Evolutionary conservation across 805 yeast species (phyloP), one percentile per base, ranked within the genome.

Genomic region (Candida montana): DNA sequence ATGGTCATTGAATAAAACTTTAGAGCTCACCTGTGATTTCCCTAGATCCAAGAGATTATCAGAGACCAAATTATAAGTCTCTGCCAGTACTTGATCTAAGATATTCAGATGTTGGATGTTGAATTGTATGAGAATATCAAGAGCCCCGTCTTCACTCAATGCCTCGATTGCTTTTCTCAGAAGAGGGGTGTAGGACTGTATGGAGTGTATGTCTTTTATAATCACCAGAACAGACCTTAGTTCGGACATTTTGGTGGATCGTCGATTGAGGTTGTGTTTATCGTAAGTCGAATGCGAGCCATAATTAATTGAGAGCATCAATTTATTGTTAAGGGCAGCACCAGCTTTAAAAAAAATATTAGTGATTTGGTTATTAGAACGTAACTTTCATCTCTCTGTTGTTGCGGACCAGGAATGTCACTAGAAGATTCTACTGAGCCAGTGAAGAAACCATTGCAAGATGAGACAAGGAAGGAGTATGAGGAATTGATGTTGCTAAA

Each of bases 401-500:
- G n/a, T n/a, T n/a, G n/a, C n/a, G n/a, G n/a, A n/a, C n/a, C n/a
- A n/a, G n/a, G n/a, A n/a, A n/a, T n/a, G n/a, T n/a, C n/a, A 11
- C 29, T 26, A 13, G 13, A 26, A 13, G 29, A 21, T 7, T 21
- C 24, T 7, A 21, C 9, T 6, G 24, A 9, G 6, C 24, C 24
- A 6, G 9, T 21, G 24, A 21, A 9, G 9, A 6, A 7, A 9
- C 24, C 9, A 9, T 21, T 9, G 12, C 29, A 8, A 13, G 29
- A 7, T 13, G 29, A 26, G 12, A 26, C 5, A 3, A 58, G 53
- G 29, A 62, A 61, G 27, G 70, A 69, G 51, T 61, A 64, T 42
- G 55, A 63, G 26, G 59, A 63, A 33, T 55, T 72, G 12, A 45
- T 63, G 50, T 64, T 42, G 21, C 39, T 71, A 29, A 55, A 65